A percentile compares a stretch with the other conserved stretches of the same genome.
Evolutionary conservation across 2,329 filamentous ascomycete species (phyloP).

Genomic region (Cephalotrichum gorgonifer): DNA sequence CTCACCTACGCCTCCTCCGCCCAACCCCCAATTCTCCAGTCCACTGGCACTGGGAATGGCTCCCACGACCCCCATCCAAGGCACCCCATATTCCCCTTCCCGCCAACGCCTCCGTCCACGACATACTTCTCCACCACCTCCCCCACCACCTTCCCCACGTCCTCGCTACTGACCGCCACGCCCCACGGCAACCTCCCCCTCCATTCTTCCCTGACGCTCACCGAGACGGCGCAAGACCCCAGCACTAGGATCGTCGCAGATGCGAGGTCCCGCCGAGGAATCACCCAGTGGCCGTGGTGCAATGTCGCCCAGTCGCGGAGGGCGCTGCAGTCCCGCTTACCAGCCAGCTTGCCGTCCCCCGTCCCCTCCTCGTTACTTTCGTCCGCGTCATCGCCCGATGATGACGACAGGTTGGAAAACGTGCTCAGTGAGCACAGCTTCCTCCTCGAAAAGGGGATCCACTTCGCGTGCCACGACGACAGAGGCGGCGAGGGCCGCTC

Average conservation of each 20-base stretch:
- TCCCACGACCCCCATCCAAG: constrained; percentile 1
- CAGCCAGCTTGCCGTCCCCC: background rate
- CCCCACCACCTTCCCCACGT: background rate
- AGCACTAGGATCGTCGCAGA: background rate
- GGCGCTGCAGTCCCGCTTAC: background rate
- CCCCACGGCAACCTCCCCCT: background rate
- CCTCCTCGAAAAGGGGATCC: background rate
- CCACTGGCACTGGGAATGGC: background rate
- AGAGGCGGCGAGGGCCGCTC: background rate
- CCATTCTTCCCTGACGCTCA: background rate
- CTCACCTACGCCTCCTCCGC: background rate
- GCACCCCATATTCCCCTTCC: background rate
- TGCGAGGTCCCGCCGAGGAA: background rate
- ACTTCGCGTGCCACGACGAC: background rate
- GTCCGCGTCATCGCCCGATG: background rate
- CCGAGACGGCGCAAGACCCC: background rate
- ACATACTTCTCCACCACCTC: background rate
- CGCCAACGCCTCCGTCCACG: background rate
- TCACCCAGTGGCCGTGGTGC: constrained; percentile 1
- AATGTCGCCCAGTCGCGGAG: background rate
- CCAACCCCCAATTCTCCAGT: background rate
- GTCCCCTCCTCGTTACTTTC: background rate
- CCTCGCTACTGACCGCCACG: constrained; percentile 1
- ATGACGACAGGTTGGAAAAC: background rate
- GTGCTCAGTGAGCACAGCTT: background rate